Percentiles rank a stretch among this genome's conserved stretches.
These are phyloP conservation scores for Magnolia officinalis DNA, from an alignment of 164 flowering plant genomes.

Conservation along the genomic window DNA sequence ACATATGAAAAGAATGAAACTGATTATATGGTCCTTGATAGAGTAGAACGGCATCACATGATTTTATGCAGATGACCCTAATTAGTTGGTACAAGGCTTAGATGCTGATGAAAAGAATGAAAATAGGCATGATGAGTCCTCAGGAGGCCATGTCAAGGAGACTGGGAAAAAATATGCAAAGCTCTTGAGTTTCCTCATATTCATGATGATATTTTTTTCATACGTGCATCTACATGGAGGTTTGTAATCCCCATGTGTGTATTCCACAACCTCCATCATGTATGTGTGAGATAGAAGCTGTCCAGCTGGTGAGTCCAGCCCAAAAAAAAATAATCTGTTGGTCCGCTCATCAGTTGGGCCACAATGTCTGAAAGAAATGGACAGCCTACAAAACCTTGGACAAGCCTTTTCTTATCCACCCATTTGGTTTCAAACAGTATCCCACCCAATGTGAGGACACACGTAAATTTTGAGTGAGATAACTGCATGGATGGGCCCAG, in stretches of 20 bases:
- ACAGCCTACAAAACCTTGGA: neutral
- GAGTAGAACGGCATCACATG: too few relatives aligned
- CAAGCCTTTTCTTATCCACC: neutral
- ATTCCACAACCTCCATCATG: neutral
- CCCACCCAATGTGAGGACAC: neutral
- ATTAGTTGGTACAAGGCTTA: neutral
- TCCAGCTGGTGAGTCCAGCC: neutral
- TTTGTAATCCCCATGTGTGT: too few relatives aligned
- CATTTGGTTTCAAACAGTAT: neutral
- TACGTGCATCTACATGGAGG: too few relatives aligned
- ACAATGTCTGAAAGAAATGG: neutral
- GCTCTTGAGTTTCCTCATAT: too few relatives aligned
- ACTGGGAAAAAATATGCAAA: too few relatives aligned
- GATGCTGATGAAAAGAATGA: neutral
- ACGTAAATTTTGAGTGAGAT: neutral
- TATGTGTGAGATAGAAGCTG: neutral
- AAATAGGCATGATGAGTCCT: neutral
- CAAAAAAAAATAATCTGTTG: neutral
- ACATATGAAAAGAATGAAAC: neutral
- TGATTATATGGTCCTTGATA: neutral
- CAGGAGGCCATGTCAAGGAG: neutral
- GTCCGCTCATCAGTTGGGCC: neutral
- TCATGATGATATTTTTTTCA: too few relatives aligned
- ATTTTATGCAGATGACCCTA: too few relatives aligned
- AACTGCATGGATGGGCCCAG: too few relatives aligned